Conservation (phyloP, 495 filamentous ascomycete species). For the Hypoxylon subgilvum region DNA sequence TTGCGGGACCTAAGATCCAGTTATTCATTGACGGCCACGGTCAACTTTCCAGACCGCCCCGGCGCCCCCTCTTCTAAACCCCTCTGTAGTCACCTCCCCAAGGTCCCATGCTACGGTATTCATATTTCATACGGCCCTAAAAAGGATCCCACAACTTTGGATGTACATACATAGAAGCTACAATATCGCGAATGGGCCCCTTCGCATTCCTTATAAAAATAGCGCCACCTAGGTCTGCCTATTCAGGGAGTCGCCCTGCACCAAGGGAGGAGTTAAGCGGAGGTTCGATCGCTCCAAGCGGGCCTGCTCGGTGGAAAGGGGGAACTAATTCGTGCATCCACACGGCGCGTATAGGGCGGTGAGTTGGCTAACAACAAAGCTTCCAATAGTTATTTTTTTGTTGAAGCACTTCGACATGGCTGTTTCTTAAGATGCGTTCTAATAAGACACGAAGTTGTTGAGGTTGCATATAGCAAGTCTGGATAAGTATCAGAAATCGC, state of each 20-base stretch:
- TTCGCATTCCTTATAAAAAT: not conserved
- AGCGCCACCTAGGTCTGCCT: too few species aligned
- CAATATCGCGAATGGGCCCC: not conserved
- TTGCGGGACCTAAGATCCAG: slow-evolving; percentile 12
- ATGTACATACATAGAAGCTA: not conserved
- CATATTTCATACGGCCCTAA: not conserved
- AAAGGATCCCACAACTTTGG: not conserved
- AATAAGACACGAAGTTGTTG: not conserved
- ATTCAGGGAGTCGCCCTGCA: slow-evolving; percentile 15
- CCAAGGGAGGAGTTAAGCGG: slow-evolving; percentile 13
- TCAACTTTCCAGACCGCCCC: slow-evolving; percentile 17
- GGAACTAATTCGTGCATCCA: slow-evolving; percentile 5
- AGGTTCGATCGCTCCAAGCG: slow-evolving; percentile 20
- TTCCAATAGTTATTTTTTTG: slow-evolving; percentile 12
- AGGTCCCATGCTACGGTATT: not conserved
- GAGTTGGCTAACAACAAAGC: slow-evolving; percentile 17
- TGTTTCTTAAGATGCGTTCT: not conserved
- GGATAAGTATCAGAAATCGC: too few species aligned
- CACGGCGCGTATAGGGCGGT: slow-evolving; percentile 27
- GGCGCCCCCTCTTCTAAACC: not conserved
- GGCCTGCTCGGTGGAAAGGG: slow-evolving; percentile 9
- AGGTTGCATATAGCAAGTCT: not conserved
- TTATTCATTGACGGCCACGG: not conserved
- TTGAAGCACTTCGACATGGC: not conserved
- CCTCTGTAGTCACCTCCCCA: slow-evolving; percentile 10